These are phyloP conservation scores for Claviceps arundinis DNA, from an alignment of 2,329 filamentous ascomycete genomes.

Conservation along the genomic window DNA sequence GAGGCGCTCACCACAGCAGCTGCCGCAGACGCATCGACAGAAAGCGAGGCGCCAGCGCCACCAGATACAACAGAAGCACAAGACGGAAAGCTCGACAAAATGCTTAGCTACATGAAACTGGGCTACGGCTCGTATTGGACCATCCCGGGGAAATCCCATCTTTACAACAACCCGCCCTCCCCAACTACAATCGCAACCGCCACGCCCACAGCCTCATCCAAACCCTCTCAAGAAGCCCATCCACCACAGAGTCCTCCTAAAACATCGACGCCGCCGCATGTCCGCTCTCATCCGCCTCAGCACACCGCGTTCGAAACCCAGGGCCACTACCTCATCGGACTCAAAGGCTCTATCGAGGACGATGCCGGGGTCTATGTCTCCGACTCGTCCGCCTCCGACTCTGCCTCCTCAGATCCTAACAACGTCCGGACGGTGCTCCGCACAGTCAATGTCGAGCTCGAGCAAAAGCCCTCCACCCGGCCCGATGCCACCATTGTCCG, in stretches of 20 bases:
- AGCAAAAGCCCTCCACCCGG: conserved; percentile 25
- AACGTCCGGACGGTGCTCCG: conserved; percentile 48
- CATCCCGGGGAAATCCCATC: conserved; percentile 18
- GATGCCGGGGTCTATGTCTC: conserved; percentile 14
- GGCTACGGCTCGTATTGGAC: conserved; percentile 57
- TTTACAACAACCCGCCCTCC: conserved; percentile 7
- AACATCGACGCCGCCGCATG: not conserved
- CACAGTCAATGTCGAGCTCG: conserved; percentile 54
- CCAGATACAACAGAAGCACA: conserved; percentile 10
- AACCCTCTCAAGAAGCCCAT: not conserved
- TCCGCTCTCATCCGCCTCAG: conserved; percentile 6
- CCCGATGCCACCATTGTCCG: conserved; percentile 31
- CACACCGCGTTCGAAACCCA: conserved; percentile 16
- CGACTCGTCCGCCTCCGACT: conserved; percentile 13
- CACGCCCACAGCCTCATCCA: conserved; percentile 5
- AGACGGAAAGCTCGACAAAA: conserved; percentile 34
- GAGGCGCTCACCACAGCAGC: not conserved
- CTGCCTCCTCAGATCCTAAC: conserved; percentile 23
- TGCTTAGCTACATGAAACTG: conserved; percentile 52
- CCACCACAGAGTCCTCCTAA: not conserved
- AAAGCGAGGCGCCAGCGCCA: not conserved
- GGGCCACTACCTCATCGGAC: conserved; percentile 52
- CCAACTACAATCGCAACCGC: conserved; percentile 5
- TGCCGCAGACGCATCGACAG: not conserved
- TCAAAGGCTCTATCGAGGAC: conserved; percentile 50